Base-by-base conservation (phyloP, 78 protist species). In the Dictyostelium firmibasis region DNA sequence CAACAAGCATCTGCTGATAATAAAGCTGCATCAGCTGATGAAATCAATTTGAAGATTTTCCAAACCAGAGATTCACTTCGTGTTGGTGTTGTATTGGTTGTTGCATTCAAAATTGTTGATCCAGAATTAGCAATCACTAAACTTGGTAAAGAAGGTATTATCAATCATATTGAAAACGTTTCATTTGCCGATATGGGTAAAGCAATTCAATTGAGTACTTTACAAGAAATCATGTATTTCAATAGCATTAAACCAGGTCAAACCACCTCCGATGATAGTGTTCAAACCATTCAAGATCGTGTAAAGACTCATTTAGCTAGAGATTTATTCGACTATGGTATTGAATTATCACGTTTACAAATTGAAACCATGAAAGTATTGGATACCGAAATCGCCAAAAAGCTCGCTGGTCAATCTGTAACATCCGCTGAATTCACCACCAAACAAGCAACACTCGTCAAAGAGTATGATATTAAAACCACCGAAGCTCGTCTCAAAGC, bases 141-240 rank as follows among this genome's bases (percentile, higher is more conserved):
- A 53, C 43, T 86, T 1, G 92, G 92, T n/a, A 86, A 86, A 57
- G 84, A 86, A 31, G 92, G 92, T 50, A 86, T 86, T 64, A 33
- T 86, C 43, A 50, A 44, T 10, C 92, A 86, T 75, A 86, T 86
- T 86, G 92, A 86, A 35, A 86, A 86, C 25, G 92, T 86, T 11
- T 86, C 92, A n/a, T 86, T 86, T 38, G 92, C 92, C 5, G 92
- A 86, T 36, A 86, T 86, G 92, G 92, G 92, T 86, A 86, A 86
- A 38, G 83, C 92, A 23, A 86, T 86, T 81, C 92, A 86, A 76
- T 76, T 86, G n/a, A 72, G 83, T 20, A 86, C 92, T 2, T 47
- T 86, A 11, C 92, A 86, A 57, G 92, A 86, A 57, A 83, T 86
- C 25, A 86, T 86, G 92, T 86, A 86, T 25, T 86, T 86, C 76